Evolutionary conservation across 2,329 filamentous ascomycete species (phyloP).

Genomic region (Sporothrix humicola): DNA sequence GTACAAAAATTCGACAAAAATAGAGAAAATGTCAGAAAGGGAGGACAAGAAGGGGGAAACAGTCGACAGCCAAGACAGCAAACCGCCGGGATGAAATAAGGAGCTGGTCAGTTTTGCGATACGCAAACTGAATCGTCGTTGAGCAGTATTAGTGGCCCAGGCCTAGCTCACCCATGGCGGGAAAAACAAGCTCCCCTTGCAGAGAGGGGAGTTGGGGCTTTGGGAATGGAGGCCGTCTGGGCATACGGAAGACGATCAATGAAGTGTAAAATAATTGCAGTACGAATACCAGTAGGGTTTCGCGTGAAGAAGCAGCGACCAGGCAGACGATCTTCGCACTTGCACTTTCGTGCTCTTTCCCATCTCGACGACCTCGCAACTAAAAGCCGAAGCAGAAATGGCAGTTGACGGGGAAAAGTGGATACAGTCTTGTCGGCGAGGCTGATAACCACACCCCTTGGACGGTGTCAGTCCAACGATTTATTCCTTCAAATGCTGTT

Average conservation of each 20-base stretch:
- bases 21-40: neutral
- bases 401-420: slow-evolving; percentile 5
- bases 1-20: neutral
- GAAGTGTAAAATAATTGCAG: neutral
- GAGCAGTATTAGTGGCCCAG: slow-evolving; percentile 19
- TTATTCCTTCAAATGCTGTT: neutral
- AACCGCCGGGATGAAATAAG: slow-evolving; percentile 19
- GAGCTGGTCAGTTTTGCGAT: neutral
- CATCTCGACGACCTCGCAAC: neutral
- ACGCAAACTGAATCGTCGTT: neutral
- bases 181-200: slow-evolving; percentile 9
- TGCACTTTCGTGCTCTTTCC: neutral
- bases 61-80: neutral
- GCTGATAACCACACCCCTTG: slow-evolving; percentile 12
- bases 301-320: slow-evolving; percentile 11
- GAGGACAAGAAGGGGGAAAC: neutral
- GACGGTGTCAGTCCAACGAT: neutral
- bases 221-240: slow-evolving; percentile 12
- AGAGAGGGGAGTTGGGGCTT: neutral
- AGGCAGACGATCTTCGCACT: neutral
- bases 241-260: neutral
- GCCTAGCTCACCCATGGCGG: neutral
- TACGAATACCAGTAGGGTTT: neutral
- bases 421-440: slow-evolving; percentile 16
- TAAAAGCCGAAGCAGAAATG: slow-evolving; percentile 8